These are phyloP conservation scores for Colletotrichum eleusines DNA, from an alignment of 2,329 filamentous ascomycete genomes.

Conservation along the genomic window DNA sequence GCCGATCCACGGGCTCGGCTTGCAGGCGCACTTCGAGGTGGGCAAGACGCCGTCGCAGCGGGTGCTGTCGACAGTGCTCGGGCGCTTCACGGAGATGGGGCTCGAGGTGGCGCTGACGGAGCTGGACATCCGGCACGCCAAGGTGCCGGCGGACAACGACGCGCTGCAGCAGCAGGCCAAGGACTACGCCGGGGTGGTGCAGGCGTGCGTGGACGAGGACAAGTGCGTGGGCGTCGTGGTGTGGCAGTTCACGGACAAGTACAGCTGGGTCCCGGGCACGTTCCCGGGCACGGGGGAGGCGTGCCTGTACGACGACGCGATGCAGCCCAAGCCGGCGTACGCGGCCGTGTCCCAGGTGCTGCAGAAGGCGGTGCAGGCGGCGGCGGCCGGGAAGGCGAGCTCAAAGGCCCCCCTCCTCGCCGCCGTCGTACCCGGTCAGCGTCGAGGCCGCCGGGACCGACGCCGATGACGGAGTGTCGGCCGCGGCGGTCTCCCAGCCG, in stretches of 20 bases:
- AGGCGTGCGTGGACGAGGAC: conserved; percentile 51
- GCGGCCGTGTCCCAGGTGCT: conserved; percentile 52
- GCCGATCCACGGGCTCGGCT: conserved; percentile 73
- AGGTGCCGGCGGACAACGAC: conserved; percentile 66
- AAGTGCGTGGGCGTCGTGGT: conserved; percentile 58
- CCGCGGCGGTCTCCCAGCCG: conserved; percentile 5
- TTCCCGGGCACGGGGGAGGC: conserved; percentile 55
- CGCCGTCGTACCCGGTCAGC: not conserved
- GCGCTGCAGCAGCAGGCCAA: conserved; percentile 63
- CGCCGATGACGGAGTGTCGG: conserved; percentile 7
- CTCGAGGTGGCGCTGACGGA: conserved; percentile 74
- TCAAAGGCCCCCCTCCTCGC: not conserved
- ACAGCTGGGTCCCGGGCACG: conserved; percentile 55
- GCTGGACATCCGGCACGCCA: conserved; percentile 73
- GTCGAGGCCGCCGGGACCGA: not conserved
- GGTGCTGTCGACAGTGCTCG: conserved; percentile 62
- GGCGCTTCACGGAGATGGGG: conserved; percentile 62
- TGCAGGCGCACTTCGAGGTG: conserved; percentile 66
- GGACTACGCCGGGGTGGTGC: conserved; percentile 57
- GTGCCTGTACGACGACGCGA: conserved; percentile 52
- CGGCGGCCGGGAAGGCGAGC: conserved; percentile 23
- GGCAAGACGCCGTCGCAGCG: conserved; percentile 58
- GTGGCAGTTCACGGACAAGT: conserved; percentile 58
- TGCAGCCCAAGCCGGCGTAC: conserved; percentile 56
- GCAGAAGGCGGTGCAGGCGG: conserved; percentile 41